These are phyloP conservation scores for Athelia sp. DNA, from an alignment of 1,284 basidiomycete genomes.

Conservation along the genomic window DNA sequence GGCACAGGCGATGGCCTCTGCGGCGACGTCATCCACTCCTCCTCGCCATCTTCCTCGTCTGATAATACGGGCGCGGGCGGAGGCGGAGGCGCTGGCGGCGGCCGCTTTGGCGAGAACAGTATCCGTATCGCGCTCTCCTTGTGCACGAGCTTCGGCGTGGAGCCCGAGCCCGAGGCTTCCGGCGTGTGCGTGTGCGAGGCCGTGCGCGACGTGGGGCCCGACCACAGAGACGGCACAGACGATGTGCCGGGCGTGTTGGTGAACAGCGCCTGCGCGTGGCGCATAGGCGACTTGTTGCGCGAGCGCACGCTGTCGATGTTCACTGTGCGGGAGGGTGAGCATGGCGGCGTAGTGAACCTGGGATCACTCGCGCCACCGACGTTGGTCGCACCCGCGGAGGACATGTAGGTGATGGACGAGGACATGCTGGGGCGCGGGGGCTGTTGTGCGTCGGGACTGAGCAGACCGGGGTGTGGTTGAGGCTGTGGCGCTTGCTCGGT, in stretches of 20 bases:
- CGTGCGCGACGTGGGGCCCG: conserved; percentile 32
- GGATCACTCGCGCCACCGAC: too few relatives aligned
- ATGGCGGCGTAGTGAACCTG: conserved; percentile 33
- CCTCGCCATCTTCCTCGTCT: conserved; percentile 29
- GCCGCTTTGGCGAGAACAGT: conserved; percentile 19
- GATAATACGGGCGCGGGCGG: conserved; percentile 4
- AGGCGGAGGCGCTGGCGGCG: conserved; percentile 2
- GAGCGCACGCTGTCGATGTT: conserved; percentile 45
- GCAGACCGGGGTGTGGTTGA: conserved; percentile 30
- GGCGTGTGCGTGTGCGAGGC: conserved; percentile 24
- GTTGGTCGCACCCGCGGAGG: conserved; percentile 28
- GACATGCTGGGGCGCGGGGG: conserved; percentile 64
- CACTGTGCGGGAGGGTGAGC: conserved; percentile 39
- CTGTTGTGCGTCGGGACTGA: conserved; percentile 32
- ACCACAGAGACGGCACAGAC: conserved; percentile 31
- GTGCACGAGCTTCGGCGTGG: conserved; percentile 9
- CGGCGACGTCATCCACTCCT: conserved; percentile 22
- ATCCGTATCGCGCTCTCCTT: conserved; percentile 20
- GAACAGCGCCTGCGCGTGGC: background rate
- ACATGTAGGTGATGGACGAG: conserved; percentile 54
- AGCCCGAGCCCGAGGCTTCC: conserved; percentile 9
- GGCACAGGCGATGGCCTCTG: conserved; percentile 11
- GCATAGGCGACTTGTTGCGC: conserved; percentile 11
- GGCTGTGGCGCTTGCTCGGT: conserved; percentile 31
- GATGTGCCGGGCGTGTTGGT: conserved; percentile 16